Percentiles rank a stretch among this genome's conserved stretches.
Evolutionary conservation across 2,329 filamentous ascomycete genomes (phyloP).

Genomic region (Lasiodiplodia citricola): DNA sequence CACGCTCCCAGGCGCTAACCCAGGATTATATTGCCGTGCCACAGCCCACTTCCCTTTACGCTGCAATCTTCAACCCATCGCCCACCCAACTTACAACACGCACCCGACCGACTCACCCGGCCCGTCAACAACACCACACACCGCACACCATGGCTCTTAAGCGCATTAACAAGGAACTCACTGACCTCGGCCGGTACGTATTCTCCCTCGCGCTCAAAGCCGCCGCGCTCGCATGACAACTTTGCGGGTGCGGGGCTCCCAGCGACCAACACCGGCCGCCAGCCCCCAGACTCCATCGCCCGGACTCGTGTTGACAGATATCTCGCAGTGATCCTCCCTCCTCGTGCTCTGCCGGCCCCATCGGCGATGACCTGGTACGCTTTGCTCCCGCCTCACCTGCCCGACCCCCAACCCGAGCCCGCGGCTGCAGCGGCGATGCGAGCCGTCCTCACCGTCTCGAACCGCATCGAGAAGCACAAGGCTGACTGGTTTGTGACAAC

Average conservation of each 20-base stretch:
- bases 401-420: constrained; percentile 26
- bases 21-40: constrained; percentile 28
- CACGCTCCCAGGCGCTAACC: constrained; percentile 26
- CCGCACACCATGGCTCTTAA: constrained; percentile 76
- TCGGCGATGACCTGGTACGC: constrained; percentile 97
- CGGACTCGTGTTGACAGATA: constrained; percentile 40
- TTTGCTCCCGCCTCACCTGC: constrained; percentile 30
- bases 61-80: constrained; percentile 26
- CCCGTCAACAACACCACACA: constrained; percentile 31
- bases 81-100: constrained; percentile 26
- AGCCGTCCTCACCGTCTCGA: constrained; percentile 16
- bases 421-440: constrained; percentile 40
- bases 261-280: constrained; percentile 19
- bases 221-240: constrained; percentile 44
- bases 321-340: constrained; percentile 87
- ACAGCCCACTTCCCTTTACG: constrained; percentile 28
- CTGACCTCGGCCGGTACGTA: constrained; percentile 81
- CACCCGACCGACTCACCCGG: constrained; percentile 9
- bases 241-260: constrained; percentile 40
- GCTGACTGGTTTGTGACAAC: constrained; percentile 28
- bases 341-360: constrained; percentile 95
- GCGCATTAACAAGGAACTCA: constrained; percentile 94
- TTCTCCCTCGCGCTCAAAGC: constrained; percentile 29
- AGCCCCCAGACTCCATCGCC: constrained; percentile 20
- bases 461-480: constrained; percentile 3